Evolutionary conservation across 306 rosid species (phyloP).

Genomic region (Luffa acutangula): DNA sequence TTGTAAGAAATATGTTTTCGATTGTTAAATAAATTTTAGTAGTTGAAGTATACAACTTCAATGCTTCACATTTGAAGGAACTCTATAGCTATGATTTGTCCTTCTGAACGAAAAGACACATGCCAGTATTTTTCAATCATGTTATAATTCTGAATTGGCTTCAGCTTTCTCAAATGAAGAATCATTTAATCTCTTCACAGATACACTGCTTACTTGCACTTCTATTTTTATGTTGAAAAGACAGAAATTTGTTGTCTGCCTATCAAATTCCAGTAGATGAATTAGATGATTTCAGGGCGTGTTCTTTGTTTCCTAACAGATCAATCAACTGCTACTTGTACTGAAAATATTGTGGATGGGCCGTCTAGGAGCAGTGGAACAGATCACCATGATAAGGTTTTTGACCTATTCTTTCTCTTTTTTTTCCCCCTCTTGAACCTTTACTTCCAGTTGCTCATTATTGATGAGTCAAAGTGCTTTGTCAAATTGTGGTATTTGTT

Average conservation of each 20-base stretch:
- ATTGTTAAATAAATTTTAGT: not conserved
- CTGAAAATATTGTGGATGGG: constrained; percentile 22
- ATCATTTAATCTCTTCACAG: not conserved
- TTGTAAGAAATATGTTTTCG: not conserved
- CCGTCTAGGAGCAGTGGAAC: constrained; percentile 18
- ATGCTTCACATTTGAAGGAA: not conserved
- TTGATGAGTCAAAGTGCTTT: not conserved
- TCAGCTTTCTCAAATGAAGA: not conserved
- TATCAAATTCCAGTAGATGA: not conserved
- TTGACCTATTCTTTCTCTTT: not conserved
- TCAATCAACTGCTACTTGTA: constrained; percentile 23
- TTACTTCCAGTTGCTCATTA: not conserved
- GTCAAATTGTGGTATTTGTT: not conserved
- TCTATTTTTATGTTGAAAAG: not conserved
- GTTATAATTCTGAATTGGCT: not conserved
- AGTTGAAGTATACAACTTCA: not conserved
- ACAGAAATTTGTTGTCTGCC: not conserved
- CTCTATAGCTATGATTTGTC: not conserved
- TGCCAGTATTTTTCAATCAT: not conserved
- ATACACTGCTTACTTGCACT: not conserved
- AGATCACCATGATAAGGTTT: constrained; percentile 40
- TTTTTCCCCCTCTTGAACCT: not conserved
- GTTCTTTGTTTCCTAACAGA: constrained; percentile 19
- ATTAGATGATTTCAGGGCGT: not conserved
- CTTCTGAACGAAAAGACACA: not conserved